A percentile compares a stretch with the other conserved stretches of the same genome.
phyloP scores from a whole-genome alignment of 164 flowering plant genomes.

The Buxus sempervirens region DNA sequence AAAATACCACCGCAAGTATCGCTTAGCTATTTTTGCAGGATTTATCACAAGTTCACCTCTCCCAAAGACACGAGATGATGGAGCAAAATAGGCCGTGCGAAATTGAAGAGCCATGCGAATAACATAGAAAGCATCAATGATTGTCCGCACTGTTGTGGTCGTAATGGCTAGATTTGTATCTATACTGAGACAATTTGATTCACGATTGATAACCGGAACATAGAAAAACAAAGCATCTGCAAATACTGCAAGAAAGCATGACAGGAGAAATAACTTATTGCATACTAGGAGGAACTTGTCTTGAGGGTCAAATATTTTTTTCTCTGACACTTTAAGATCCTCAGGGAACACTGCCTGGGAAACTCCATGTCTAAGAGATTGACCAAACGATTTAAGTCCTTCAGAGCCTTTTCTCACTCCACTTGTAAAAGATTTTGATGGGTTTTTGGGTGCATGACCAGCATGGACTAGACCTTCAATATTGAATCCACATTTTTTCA shows the following conservation, averaged over 20 bases:
- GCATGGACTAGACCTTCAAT: slow-evolving; percentile 50
- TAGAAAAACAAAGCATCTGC: slow-evolving; percentile 90
- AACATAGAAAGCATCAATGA: slow-evolving; percentile 77
- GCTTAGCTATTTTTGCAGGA: slow-evolving; percentile 79
- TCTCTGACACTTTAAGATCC: slow-evolving; percentile 82
- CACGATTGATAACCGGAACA: slow-evolving; percentile 63
- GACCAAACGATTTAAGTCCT: slow-evolving; percentile 84
- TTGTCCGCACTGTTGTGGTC: slow-evolving; percentile 63
- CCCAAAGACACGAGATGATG: slow-evolving; percentile 97
- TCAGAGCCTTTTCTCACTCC: slow-evolving; percentile 87
- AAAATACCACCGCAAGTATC: slow-evolving; percentile 69
- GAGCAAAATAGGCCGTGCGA: slow-evolving; percentile 96
- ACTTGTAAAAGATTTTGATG: slow-evolving; percentile 64
- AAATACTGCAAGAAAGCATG: slow-evolving; percentile 86
- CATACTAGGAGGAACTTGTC: slow-evolving; percentile 72
- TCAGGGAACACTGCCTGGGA: slow-evolving; percentile 84
- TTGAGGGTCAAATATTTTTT: slow-evolving; percentile 92
- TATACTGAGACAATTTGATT: slow-evolving; percentile 55
- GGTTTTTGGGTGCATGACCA: slow-evolving; percentile 27
- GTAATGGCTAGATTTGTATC: slow-evolving; percentile 62
- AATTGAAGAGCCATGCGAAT: slow-evolving; percentile 88
- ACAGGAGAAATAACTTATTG: slow-evolving; percentile 72
- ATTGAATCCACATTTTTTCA: slow-evolving; percentile 60
- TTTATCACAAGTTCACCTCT: slow-evolving; percentile 97
- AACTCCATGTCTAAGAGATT: slow-evolving; percentile 79